These are phyloP conservation scores for Escallonia rubra DNA, from an alignment of 129 eudicot genomes.

Conservation along the genomic window DNA sequence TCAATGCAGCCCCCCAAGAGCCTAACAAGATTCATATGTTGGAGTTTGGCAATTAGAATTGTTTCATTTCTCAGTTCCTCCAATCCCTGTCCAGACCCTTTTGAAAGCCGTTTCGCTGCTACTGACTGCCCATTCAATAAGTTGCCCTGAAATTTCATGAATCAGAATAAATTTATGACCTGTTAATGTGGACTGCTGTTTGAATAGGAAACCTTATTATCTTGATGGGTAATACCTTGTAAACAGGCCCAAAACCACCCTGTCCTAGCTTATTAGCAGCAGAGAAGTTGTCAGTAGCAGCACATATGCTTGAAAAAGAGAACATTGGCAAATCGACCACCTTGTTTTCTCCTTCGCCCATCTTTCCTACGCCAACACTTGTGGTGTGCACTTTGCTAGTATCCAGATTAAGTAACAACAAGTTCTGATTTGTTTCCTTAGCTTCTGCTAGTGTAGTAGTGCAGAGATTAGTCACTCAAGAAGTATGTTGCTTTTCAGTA, in stretches of 20 bases:
- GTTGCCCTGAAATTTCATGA: not conserved
- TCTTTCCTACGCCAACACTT: not conserved
- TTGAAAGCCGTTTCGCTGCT: not conserved
- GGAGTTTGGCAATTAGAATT: constrained; percentile 3
- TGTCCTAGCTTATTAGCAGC: not conserved
- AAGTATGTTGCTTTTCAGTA: not conserved
- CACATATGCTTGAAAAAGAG: not conserved
- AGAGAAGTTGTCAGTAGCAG: not conserved
- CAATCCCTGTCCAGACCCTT: constrained; percentile 2
- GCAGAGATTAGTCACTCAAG: not conserved
- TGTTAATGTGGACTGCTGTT: not conserved
- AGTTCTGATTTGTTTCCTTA: not conserved
- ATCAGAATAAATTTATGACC: not conserved
- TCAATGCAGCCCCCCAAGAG: not conserved
- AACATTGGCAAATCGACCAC: no score
- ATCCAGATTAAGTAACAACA: not conserved
- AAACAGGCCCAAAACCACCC: constrained; percentile 1
- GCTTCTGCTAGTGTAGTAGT: not conserved
- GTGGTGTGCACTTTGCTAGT: not conserved
- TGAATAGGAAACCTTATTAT: not conserved
- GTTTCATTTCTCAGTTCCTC: constrained; percentile 1
- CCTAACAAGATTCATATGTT: constrained; percentile 4
- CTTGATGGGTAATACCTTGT: not conserved
- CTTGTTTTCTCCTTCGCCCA: not conserved
- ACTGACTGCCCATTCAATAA: not conserved